Conservation (phyloP, 1,284 basidiomycete species). For the Trichosporon faecale region DNA sequence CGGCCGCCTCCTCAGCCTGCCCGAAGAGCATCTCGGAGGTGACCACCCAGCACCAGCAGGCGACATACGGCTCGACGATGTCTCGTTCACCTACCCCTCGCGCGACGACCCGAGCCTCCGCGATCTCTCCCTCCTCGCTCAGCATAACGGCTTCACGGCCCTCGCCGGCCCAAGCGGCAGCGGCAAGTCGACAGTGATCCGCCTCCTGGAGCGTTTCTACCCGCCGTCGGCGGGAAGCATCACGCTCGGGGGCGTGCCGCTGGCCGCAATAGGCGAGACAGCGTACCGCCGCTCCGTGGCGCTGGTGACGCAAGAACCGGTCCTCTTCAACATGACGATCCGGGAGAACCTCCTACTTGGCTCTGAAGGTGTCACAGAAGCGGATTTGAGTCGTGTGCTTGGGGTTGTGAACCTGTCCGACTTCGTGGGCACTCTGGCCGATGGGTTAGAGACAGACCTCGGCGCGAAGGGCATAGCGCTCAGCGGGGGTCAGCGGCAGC, state of each 20-base stretch:
- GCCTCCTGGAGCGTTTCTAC: slow-evolving; percentile 85
- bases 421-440: not conserved
- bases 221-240: slow-evolving; percentile 80
- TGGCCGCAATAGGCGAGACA: not conserved
- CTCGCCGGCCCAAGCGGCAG: slow-evolving; percentile 70
- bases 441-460: not conserved
- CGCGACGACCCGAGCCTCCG: slow-evolving; percentile 60
- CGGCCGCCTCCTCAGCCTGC: not conserved
- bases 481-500: slow-evolving; percentile 56
- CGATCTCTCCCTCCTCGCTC: not conserved
- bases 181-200: slow-evolving; percentile 88
- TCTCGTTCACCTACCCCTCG: slow-evolving; percentile 85
- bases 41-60: not conserved
- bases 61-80: slow-evolving; percentile 69
- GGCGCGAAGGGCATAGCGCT: slow-evolving; percentile 50
- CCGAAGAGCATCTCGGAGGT: not conserved
- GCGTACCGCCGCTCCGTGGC: not conserved
- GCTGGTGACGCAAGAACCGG: not conserved
- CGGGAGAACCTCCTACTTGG: not conserved
- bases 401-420: not conserved
- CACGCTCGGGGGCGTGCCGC: slow-evolving; percentile 65
- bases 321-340: not conserved
- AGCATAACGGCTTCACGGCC: not conserved
- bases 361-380: not conserved
- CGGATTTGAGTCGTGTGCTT: not conserved